Evolutionary conservation across 164 flowering plant genomes (phyloP).

Genomic region (Liquidambar formosana): DNA sequence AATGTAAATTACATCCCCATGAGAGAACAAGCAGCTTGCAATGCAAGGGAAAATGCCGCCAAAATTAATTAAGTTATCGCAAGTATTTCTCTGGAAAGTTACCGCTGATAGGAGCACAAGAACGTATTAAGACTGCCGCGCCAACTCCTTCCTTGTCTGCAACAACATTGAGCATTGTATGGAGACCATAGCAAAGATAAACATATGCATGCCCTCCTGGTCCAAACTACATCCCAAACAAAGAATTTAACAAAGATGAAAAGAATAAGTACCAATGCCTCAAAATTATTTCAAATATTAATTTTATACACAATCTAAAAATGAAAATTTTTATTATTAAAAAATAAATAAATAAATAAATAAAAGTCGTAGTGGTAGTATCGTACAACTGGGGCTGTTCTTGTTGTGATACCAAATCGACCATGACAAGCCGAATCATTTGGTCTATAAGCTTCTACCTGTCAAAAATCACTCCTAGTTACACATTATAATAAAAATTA

Average conservation of each 20-base stretch:
- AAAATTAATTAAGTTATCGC: background rate
- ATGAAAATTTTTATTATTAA: background rate
- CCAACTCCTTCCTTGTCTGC: slow-evolving; percentile 95
- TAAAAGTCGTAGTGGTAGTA: background rate
- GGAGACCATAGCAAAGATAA: slow-evolving; percentile 95
- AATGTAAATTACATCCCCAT: background rate
- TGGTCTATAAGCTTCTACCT: slow-evolving; percentile 97
- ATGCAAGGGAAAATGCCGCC: background rate
- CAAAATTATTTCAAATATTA: background rate
- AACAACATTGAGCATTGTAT: slow-evolving; percentile 90
- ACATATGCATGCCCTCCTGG: slow-evolving; percentile 96
- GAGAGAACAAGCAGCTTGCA: background rate
- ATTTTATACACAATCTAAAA: background rate
- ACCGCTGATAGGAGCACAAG: slow-evolving; percentile 91
- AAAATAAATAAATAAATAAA: too few relatives aligned
- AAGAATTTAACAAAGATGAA: background rate
- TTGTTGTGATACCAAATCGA: slow-evolving; percentile 82
- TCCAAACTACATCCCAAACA: slow-evolving; percentile 67
- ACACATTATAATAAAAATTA: background rate
- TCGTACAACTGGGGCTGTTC: slow-evolving; percentile 96
- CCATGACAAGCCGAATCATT: slow-evolving; percentile 97
- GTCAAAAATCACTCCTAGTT: slow-evolving; percentile 2
- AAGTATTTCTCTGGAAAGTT: slow-evolving; percentile 12
- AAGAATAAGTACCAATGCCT: background rate
- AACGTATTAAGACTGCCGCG: slow-evolving; percentile 88